These are phyloP conservation scores for Ploettnerulaceae sp. DNA, from an alignment of 2,329 filamentous ascomycete genomes.

Conservation along the genomic window DNA sequence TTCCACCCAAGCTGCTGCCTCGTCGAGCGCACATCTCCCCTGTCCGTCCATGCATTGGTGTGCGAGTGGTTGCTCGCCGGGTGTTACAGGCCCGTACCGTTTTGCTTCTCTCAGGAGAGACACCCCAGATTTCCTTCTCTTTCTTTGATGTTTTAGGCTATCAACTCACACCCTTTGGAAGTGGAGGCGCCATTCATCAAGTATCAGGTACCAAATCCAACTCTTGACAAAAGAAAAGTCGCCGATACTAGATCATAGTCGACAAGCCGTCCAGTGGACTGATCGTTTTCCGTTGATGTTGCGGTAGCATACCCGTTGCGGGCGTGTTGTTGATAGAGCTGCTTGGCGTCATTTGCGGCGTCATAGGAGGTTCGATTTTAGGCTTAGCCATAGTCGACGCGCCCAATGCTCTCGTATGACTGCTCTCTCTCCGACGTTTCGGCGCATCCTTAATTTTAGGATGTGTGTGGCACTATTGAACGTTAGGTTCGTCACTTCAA, in stretches of 20 bases:
- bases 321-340: conserved; percentile 38
- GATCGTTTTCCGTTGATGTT: conserved; percentile 31
- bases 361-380: conserved; percentile 42
- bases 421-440: conserved; percentile 61
- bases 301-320: conserved; percentile 16
- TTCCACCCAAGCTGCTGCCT: not conserved
- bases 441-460: conserved; percentile 67
- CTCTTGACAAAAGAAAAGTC: conserved; percentile 22
- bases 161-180: not conserved
- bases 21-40: not conserved
- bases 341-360: conserved; percentile 42
- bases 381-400: conserved; percentile 43
- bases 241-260: conserved; percentile 43
- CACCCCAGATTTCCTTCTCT: conserved; percentile 1
- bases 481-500: no score
- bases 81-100: no score
- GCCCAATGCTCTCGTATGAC: conserved; percentile 38
- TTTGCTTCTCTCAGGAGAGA: no score
- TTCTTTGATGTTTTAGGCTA: not conserved
- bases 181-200: not conserved
- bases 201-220: not conserved
- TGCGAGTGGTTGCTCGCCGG: not conserved
- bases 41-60: no score
- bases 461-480: conserved; percentile 58
- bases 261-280: conserved; percentile 38